These are phyloP conservation scores for Bullera alba DNA, from an alignment of 768 basidiomycete genomes.

Conservation along the genomic window DNA sequence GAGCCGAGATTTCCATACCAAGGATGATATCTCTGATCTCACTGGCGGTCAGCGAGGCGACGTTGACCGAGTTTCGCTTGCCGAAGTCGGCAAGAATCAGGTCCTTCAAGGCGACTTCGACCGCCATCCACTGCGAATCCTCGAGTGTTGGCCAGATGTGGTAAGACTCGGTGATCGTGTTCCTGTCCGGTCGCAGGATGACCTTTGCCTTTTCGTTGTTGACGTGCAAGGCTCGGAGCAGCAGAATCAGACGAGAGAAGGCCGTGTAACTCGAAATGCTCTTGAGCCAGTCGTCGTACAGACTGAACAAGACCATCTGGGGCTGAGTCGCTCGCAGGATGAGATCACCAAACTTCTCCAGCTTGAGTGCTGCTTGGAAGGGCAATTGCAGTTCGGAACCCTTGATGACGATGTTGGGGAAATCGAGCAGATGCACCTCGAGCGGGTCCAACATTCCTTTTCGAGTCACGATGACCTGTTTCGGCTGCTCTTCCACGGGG, in stretches of 20 bases:
- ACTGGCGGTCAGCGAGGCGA: conserved; percentile 89
- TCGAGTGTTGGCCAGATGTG: conserved; percentile 77
- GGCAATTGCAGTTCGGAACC: conserved; percentile 95
- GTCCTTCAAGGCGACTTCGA: conserved; percentile 97
- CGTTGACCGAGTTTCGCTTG: conserved; percentile 97
- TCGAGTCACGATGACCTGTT: conserved; percentile 97
- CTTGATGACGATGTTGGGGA: conserved; percentile 99
- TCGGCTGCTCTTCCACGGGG: conserved; percentile 99
- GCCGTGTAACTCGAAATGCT: conserved; percentile 98
- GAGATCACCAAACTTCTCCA: conserved; percentile 99
- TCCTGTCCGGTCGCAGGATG: conserved; percentile 93
- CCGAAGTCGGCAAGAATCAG: conserved; percentile 92
- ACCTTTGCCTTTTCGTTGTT: conserved; percentile 99
- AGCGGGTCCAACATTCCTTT: conserved; percentile 96
- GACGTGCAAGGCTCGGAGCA: conserved; percentile 93
- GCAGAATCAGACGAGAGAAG: conserved; percentile 94
- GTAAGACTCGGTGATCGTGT: conserved; percentile 92
- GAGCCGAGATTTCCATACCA: conserved; percentile 78
- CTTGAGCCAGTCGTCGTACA: conserved; percentile 99
- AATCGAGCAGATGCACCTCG: conserved; percentile 97
- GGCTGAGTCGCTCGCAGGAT: conserved; percentile 52
- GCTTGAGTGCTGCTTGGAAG: conserved; percentile 99
- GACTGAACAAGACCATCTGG: conserved; percentile 71
- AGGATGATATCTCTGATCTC: conserved; percentile 98
- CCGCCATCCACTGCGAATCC: conserved; percentile 98